Evolutionary conservation across 176 grass and related monocot genomes (phyloP).

Genomic region (Eremochloa ophiuroides): DNA sequence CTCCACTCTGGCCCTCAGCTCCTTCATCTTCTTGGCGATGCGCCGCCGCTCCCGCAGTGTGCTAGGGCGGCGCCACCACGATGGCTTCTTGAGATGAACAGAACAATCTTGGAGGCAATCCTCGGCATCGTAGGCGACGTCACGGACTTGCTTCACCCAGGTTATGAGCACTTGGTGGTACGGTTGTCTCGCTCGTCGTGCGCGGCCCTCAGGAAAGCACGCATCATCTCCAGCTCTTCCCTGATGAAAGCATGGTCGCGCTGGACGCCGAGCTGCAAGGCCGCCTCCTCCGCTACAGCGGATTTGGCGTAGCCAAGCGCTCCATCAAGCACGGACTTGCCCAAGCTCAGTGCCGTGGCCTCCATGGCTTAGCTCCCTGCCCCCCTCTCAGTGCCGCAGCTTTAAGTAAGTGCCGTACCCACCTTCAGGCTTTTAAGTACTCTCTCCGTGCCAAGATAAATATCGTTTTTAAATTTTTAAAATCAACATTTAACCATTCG

Average conservation of each 20-base stretch:
- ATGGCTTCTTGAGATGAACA: background rate
- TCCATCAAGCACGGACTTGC: background rate
- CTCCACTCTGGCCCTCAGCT: slow-evolving; percentile 1
- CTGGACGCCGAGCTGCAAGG: background rate
- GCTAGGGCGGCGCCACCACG: background rate
- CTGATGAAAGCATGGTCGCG: background rate
- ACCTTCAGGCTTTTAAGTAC: too few species aligned
- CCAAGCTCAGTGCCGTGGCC: background rate
- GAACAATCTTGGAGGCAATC: background rate
- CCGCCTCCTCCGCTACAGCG: background rate
- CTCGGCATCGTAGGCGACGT: background rate
- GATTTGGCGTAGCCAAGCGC: background rate
- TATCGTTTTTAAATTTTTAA: too few species aligned
- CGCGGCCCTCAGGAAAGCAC: background rate
- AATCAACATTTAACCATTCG: too few species aligned
- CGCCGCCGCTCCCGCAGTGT: background rate
- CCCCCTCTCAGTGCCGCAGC: too few species aligned
- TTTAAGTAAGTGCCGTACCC: too few species aligned
- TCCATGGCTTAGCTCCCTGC: background rate
- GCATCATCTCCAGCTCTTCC: slow-evolving; percentile 9
- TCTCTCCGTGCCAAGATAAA: too few species aligned
- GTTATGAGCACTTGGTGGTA: background rate
- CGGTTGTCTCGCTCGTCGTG: background rate
- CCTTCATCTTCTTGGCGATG: slow-evolving; percentile 4
- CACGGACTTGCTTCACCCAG: slow-evolving; percentile 9